Evolutionary conservation across 768 basidiomycete species (phyloP).

Genomic region (Lactifluus piperatus): DNA sequence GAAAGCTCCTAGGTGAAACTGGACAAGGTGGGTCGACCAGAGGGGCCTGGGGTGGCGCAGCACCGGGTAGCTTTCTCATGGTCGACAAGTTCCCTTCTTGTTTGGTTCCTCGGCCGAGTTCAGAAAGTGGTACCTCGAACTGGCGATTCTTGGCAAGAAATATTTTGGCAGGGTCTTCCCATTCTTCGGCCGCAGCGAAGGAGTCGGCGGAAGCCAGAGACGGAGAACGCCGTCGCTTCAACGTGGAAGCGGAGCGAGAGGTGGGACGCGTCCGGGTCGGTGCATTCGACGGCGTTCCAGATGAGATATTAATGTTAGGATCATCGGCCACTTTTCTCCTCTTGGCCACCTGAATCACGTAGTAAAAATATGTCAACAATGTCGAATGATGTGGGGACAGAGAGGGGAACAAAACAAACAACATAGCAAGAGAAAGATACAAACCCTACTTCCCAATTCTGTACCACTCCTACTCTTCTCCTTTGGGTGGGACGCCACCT

Average conservation of each 20-base stretch:
- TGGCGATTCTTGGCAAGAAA: conserved; percentile 15
- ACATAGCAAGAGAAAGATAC: background rate
- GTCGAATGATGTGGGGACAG: background rate
- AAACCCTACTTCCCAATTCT: background rate
- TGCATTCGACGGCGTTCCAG: background rate
- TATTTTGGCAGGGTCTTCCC: conserved; percentile 17
- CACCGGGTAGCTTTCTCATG: background rate
- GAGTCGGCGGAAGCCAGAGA: conserved; percentile 7
- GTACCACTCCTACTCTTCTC: background rate
- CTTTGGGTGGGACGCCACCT: conserved; percentile 25
- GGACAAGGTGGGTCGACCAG: background rate
- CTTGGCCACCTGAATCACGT: background rate
- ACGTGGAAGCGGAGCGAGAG: conserved; percentile 1
- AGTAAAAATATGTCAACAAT: background rate
- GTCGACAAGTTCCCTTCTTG: conserved; percentile 5
- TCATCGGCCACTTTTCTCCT: conserved; percentile 4
- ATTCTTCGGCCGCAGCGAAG: conserved; percentile 6
- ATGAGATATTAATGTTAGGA: background rate
- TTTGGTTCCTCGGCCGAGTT: conserved; percentile 35
- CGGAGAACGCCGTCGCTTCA: conserved; percentile 12
- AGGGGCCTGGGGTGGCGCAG: background rate
- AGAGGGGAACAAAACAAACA: background rate
- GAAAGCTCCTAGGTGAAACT: background rate
- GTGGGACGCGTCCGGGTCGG: background rate
- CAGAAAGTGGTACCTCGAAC: conserved; percentile 47